Evolutionary conservation across 805 yeast genomes (phyloP).

Genomic region (Myxozyma nipponensis): DNA sequence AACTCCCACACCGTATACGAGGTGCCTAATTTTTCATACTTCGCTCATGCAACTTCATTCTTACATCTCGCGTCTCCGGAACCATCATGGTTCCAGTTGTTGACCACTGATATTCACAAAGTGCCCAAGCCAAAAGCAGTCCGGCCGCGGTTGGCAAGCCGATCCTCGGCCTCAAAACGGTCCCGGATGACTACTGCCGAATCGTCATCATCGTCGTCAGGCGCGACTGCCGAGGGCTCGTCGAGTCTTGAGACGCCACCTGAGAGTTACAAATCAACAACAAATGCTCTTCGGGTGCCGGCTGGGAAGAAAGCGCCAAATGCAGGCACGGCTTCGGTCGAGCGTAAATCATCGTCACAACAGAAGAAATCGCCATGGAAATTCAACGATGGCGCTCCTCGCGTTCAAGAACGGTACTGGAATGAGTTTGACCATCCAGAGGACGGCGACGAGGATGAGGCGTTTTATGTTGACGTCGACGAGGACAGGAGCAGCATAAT

Average conservation of each 20-base stretch:
- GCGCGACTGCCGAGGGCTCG: constrained; percentile 8
- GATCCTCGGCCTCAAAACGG: neutral
- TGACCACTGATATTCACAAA: constrained; percentile 46
- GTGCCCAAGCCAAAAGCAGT: constrained; percentile 37
- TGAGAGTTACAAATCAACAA: constrained; percentile 14
- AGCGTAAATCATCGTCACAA: neutral
- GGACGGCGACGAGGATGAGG: constrained; percentile 41
- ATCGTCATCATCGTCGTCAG: constrained; percentile 20
- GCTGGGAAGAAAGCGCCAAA: neutral
- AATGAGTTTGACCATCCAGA: constrained; percentile 66
- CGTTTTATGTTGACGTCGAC: constrained; percentile 31
- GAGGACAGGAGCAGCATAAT: constrained; percentile 37
- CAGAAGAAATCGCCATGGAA: constrained; percentile 1
- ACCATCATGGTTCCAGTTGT: constrained; percentile 43
- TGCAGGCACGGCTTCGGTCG: neutral
- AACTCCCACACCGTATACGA: constrained; percentile 49
- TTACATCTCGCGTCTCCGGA: constrained; percentile 34
- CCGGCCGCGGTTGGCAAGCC: constrained; percentile 5
- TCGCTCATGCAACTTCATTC: constrained; percentile 37
- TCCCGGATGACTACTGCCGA: neutral
- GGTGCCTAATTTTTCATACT: constrained; percentile 43
- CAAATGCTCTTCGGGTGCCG: neutral
- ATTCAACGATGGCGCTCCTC: constrained; percentile 10
- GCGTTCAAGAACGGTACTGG: constrained; percentile 48
- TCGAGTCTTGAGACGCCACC: constrained; percentile 23